These are phyloP conservation scores for Phytophthora megakarya DNA, from an alignment of 352 stramenopile genomes.

Conservation along the genomic window DNA sequence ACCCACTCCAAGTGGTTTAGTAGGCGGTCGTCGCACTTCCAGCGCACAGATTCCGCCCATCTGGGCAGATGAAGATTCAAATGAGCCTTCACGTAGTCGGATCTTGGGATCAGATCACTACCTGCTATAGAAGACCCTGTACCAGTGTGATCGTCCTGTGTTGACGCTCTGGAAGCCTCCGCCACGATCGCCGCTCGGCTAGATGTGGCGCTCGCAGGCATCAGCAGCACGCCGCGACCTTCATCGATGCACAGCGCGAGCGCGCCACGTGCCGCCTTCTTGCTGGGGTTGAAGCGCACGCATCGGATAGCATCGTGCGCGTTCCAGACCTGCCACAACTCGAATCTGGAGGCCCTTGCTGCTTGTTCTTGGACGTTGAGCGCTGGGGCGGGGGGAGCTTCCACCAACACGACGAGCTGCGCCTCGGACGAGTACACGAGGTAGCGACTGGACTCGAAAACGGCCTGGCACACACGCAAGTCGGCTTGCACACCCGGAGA, in stretches of 20 bases:
- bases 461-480: conserved; percentile 41
- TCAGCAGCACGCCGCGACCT: conserved; percentile 65
- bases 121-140: background rate
- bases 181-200: conserved; percentile 23
- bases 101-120: conserved; percentile 14
- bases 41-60: conserved; percentile 75
- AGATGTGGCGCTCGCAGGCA: conserved; percentile 48
- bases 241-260: conserved; percentile 69
- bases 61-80: conserved; percentile 68
- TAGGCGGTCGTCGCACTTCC: conserved; percentile 64
- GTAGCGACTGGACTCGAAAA: conserved; percentile 63
- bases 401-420: conserved; percentile 66
- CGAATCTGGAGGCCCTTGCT: conserved; percentile 44
- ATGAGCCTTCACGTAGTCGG: conserved; percentile 70
- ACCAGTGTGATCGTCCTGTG: background rate
- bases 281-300: conserved; percentile 61
- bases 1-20: conserved; percentile 79
- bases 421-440: conserved; percentile 61
- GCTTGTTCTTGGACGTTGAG: conserved; percentile 4
- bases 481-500: conserved; percentile 16
- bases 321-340: conserved; percentile 77
- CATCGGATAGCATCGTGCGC: conserved; percentile 47
- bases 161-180: conserved; percentile 12
- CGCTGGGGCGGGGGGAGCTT: conserved; percentile 24
- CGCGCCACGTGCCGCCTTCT: conserved; percentile 55